phyloP scores from a whole-genome alignment of 495 filamentous ascomycete species.

The Podospora australis region DNA sequence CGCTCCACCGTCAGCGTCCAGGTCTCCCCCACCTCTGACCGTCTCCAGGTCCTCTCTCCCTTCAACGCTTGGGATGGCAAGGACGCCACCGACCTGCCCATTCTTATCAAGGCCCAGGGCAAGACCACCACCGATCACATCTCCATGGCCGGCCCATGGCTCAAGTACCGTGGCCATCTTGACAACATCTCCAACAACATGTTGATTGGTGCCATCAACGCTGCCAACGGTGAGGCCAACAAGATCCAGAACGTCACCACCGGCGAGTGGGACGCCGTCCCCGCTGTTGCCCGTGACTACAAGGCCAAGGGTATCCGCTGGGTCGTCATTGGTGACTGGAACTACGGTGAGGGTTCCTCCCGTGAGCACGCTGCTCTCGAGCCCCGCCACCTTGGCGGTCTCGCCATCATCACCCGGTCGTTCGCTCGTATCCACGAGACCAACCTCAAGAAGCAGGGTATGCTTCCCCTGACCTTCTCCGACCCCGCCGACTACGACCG shows the following conservation, averaged over 20 bases:
- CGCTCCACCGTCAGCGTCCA: conserved; percentile 65
- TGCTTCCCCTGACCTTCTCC: conserved; percentile 93
- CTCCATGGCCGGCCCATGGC: conserved; percentile 98
- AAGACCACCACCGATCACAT: conserved; percentile 99
- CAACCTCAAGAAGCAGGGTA: conserved; percentile 99
- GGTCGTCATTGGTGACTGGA: conserved; percentile 99
- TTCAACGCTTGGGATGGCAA: conserved; percentile 93
- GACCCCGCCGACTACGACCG: conserved; percentile 97
- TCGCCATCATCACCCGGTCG: conserved; percentile 91
- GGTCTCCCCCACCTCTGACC: conserved; percentile 85
- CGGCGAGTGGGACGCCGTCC: conserved; percentile 78
- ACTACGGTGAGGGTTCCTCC: conserved; percentile 96
- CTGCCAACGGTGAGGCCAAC: conserved; percentile 94
- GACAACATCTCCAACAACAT: conserved; percentile 99
- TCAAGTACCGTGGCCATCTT: conserved; percentile 99
- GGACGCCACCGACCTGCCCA: conserved; percentile 79
- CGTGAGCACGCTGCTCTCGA: conserved; percentile 98
- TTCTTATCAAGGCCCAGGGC: conserved; percentile 95
- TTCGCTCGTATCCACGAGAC: conserved; percentile 99
- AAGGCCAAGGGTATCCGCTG: conserved; percentile 93
- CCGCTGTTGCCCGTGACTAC: conserved; percentile 94
- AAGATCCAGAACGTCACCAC: conserved; percentile 90
- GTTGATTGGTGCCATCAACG: conserved; percentile 96
- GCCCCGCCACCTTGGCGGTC: conserved; percentile 92
- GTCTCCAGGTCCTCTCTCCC: conserved; percentile 83